Conservation (phyloP, 2,329 filamentous ascomycete genomes). For the Cladobotryum mycophilum region DNA sequence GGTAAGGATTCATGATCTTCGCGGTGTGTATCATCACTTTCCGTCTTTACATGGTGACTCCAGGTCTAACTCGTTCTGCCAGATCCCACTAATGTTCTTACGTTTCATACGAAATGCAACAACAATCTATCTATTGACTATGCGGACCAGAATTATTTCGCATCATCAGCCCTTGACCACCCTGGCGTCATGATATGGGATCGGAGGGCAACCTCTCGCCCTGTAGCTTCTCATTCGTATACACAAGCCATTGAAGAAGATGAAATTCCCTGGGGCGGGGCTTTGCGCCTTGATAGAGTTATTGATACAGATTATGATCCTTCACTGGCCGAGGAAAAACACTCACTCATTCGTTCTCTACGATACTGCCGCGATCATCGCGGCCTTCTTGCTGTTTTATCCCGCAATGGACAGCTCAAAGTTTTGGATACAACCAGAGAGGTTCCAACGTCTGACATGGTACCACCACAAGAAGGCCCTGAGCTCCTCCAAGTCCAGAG, state of each 20-base stretch:
- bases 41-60: no score
- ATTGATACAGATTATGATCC: slow-evolving; percentile 50
- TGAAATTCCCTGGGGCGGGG: slow-evolving; percentile 56
- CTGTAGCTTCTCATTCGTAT: slow-evolving; percentile 48
- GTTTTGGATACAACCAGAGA: slow-evolving; percentile 55
- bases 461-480: slow-evolving; percentile 41
- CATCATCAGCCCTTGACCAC: slow-evolving; percentile 69
- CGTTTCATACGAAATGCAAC: slow-evolving; percentile 60
- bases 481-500: slow-evolving; percentile 54
- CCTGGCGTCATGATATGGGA: slow-evolving; percentile 75
- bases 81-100: slow-evolving; percentile 47
- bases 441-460: slow-evolving; percentile 31
- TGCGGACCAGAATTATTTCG: slow-evolving; percentile 75
- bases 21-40: slow-evolving; percentile 45
- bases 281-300: slow-evolving; percentile 50
- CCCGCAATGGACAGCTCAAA: slow-evolving; percentile 57
- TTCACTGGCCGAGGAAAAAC: slow-evolving; percentile 46
- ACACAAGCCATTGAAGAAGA: slow-evolving; percentile 54
- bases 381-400: slow-evolving; percentile 55
- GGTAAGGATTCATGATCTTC: slow-evolving; percentile 69
- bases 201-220: slow-evolving; percentile 53
- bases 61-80: slow-evolving; percentile 9
- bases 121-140: slow-evolving; percentile 74
- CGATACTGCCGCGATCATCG: slow-evolving; percentile 58
- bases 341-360: slow-evolving; percentile 56